Base-by-base conservation (phyloP, 169 alveolate genomes). In the Cryptosporidium ryanae region DNA sequence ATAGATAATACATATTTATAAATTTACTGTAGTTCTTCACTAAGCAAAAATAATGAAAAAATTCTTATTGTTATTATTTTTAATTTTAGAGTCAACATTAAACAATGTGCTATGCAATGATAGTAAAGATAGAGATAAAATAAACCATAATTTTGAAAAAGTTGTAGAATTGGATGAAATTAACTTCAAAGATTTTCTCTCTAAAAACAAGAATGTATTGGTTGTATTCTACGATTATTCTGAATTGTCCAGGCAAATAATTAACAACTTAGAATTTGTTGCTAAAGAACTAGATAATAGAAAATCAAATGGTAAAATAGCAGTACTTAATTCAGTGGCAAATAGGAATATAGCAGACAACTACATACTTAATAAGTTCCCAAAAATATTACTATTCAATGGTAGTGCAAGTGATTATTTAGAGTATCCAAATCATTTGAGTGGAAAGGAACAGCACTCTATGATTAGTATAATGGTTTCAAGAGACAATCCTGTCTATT, bases 141-240 rank as follows among this genome's bases (percentile, higher is more conserved):
- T 38, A 38, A 10, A 10, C 8, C 3, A 10, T 38, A 38, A 6
- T 38, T 38, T 10, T 6, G 1, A 0, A 38, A 38, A 38, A 38
- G 46, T 76, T 21, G 29, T 18, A 44, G 21, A 43, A 25, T 34
- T 76, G 12, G 63, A 76, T n/a, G 29, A 61, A 12, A 55, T 21
- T 7, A 76, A 21, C 29, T 76, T 76, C 48, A 27, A 76, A 1
- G 50, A 76, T 23, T 76, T 76, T 18, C 21, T 76, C 1, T n/a
- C 15, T 8, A 31, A 27, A 44, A 23, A 76, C 15, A 34, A 55
- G 12, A 49, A 44, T 46, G 70, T 61, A 25, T 23, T 76, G 29
- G 87, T 76, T 1, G 15, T 76, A 61, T 76, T 76, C 23, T 61
- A 76, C 34, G 87, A 55, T 17, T 61, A 34, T 6, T 76, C 76